Conservation (phyloP, 208 protist species). For the Strigomonas culicis region DNA sequence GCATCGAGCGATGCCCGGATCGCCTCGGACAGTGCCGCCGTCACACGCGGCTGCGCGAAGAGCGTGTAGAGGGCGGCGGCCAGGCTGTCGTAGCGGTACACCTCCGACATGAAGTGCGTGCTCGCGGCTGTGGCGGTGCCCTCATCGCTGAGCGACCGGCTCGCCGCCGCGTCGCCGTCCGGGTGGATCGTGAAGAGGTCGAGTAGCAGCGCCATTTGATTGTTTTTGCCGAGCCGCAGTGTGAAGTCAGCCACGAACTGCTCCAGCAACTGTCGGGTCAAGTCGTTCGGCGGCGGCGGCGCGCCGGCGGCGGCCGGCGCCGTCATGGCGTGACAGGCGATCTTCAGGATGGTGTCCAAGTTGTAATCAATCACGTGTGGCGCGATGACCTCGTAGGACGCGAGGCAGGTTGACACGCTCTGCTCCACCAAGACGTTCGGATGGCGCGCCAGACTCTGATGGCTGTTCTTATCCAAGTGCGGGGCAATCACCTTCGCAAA, state of each 20-base stretch:
- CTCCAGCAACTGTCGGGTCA: conserved; percentile 21
- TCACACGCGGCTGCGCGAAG: too few relatives aligned
- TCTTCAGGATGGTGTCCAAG: conserved; percentile 62
- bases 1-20: too few relatives aligned
- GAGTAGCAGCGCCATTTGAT: conserved; percentile 69
- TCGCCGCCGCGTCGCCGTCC: too few relatives aligned
- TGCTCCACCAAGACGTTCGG: conserved; percentile 16
- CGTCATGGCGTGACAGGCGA: conserved; percentile 43
- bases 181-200: conserved; percentile 27
- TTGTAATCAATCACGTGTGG: conserved; percentile 86
- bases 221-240: conserved; percentile 40
- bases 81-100: too few relatives aligned
- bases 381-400: conserved; percentile 82
- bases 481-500: conserved; percentile 83
- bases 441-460: background rate
- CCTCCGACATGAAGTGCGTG: too few relatives aligned
- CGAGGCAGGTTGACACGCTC: conserved; percentile 62
- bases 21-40: too few relatives aligned
- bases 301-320: background rate
- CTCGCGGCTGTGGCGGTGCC: too few relatives aligned
- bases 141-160: too few relatives aligned
- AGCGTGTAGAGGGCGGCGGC: too few relatives aligned
- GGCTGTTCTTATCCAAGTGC: conserved; percentile 31
- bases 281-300: background rate
- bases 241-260: conserved; percentile 53